A percentile compares a stretch with the other conserved stretches of the same genome.
Conservation (phyloP, 2,329 filamentous ascomycete species). For the Thelonectria discophora region DNA sequence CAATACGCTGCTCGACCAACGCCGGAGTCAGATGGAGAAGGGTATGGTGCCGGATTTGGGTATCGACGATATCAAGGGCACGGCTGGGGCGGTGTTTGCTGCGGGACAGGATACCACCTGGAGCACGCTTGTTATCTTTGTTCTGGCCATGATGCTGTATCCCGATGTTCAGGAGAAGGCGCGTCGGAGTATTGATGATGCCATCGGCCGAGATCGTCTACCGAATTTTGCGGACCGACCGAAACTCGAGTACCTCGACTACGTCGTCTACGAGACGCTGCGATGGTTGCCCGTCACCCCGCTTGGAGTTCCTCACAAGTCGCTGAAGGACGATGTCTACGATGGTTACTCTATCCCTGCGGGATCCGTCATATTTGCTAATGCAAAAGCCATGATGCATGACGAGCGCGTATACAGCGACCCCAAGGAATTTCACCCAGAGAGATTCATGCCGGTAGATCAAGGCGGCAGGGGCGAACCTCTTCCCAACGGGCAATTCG, state of each 20-base stretch:
- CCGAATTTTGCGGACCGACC: conserved; percentile 51
- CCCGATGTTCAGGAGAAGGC: conserved; percentile 51
- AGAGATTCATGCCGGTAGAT: conserved; percentile 17
- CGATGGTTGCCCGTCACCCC: conserved; percentile 24
- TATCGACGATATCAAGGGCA: conserved; percentile 21
- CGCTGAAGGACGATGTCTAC: conserved; percentile 18
- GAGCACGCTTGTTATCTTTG: conserved; percentile 48
- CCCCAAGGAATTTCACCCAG: conserved; percentile 14
- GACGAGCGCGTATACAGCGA: conserved; percentile 14
- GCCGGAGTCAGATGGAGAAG: conserved; percentile 35
- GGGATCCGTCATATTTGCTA: conserved; percentile 22
- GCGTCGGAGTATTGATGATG: conserved; percentile 50
- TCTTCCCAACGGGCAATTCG: conserved; percentile 18
- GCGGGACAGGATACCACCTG: conserved; percentile 30
- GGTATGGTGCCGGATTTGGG: conserved; percentile 46
- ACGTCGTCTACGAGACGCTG: conserved; percentile 22
- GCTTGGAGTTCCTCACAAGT: conserved; percentile 18
- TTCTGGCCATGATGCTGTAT: conserved; percentile 56
- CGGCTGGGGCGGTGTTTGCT: conserved; percentile 20
- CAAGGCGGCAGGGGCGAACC: conserved; percentile 23
- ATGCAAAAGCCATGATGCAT: conserved; percentile 17
- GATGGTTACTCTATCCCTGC: conserved; percentile 22
- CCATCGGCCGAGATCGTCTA: conserved; percentile 52
- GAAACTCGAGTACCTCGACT: conserved; percentile 21
- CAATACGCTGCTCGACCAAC: conserved; percentile 40